Base-by-base conservation (phyloP, 2,329 filamentous ascomycete species). In the Corinectria fuckeliana region DNA sequence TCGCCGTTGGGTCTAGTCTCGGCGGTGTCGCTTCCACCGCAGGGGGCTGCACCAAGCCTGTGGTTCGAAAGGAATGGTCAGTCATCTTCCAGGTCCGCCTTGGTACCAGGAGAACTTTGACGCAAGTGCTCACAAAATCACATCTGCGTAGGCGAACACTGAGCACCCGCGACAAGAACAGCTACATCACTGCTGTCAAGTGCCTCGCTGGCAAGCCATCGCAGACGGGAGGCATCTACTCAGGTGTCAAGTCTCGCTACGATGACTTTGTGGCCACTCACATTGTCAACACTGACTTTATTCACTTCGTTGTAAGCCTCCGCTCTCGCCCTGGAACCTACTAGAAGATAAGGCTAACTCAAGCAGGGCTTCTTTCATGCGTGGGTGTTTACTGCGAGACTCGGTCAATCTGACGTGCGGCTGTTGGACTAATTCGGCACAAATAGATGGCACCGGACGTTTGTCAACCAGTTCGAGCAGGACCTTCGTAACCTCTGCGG, bases 201-300 rank as follows among this genome's bases (percentile, higher is more conserved):
- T 70, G 69, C 28, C 62, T 71, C 2, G 60, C 64, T 30, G 42
- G 20, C 5, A 62, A 57, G 39, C 61, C 68, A 9, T 60, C 69
- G 2, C 48, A 54, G 44, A 56, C 61, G 10, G 56, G 58, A 11
- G 21, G 45, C 32, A 26, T 61, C 34, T 67, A 67, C 38, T 42
- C 60, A 2, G 67, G 62, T 5, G 61, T 67, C 16, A 63, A 60
- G 52, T 66, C 62, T 20, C 65, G 68, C 2, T 72, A 62, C 16
- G 69, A 71, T 13, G 69, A 71, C 39, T 71, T 71, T 36, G 53
- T 65, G 38, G 65, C 65, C 8, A 62, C 67, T n/a, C 69, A 72
- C 28, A 69, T 70, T 26, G 61, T 60, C 23, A 51, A 69, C 52
- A 66, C 64, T 8, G 58, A 67, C 28, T 20, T 52, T n/a, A 56